Percentiles rank a stretch among this genome's conserved stretches.
Evolutionary conservation across 1,284 basidiomycete species (phyloP).

Genomic region (Pholiota adiposa): DNA sequence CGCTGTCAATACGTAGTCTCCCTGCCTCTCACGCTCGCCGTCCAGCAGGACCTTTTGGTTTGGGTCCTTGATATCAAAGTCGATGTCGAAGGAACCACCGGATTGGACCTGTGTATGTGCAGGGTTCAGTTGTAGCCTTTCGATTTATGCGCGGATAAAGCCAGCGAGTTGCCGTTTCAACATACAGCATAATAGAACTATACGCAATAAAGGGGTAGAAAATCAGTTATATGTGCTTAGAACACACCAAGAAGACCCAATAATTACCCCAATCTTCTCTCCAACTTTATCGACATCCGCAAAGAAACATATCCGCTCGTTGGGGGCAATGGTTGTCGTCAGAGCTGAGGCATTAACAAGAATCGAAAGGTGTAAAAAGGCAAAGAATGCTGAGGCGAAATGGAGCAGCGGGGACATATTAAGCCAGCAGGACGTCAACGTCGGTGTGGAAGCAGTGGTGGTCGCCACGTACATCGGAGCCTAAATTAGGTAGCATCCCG

Average conservation of each 20-base stretch:
- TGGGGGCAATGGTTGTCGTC: constrained; percentile 85
- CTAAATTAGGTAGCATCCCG: neutral
- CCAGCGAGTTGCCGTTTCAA: constrained; percentile 2
- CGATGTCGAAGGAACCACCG: constrained; percentile 96
- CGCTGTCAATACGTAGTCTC: constrained; percentile 97
- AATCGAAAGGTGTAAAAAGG: constrained; percentile 33
- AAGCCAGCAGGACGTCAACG: constrained; percentile 14
- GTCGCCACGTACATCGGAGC: constrained; percentile 25
- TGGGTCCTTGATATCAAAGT: constrained; percentile 93
- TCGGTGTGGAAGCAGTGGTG: constrained; percentile 4
- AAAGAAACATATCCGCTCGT: constrained; percentile 93
- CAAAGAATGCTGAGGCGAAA: constrained; percentile 32
- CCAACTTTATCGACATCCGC: constrained; percentile 95
- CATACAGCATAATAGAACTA: constrained; percentile 52
- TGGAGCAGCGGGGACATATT: constrained; percentile 19
- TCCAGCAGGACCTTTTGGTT: constrained; percentile 86
- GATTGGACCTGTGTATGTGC: constrained; percentile 77
- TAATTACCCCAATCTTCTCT: constrained; percentile 86
- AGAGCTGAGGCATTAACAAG: constrained; percentile 65
- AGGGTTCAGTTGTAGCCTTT: neutral
- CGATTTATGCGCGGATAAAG: neutral
- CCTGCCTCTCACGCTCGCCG: constrained; percentile 88
- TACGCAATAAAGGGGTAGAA: constrained; percentile 10
- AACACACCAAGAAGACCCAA: neutral
- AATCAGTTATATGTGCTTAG: neutral